Conservation (phyloP, 2,329 filamentous ascomycete genomes). For the Dothideomycetes sp. region DNA sequence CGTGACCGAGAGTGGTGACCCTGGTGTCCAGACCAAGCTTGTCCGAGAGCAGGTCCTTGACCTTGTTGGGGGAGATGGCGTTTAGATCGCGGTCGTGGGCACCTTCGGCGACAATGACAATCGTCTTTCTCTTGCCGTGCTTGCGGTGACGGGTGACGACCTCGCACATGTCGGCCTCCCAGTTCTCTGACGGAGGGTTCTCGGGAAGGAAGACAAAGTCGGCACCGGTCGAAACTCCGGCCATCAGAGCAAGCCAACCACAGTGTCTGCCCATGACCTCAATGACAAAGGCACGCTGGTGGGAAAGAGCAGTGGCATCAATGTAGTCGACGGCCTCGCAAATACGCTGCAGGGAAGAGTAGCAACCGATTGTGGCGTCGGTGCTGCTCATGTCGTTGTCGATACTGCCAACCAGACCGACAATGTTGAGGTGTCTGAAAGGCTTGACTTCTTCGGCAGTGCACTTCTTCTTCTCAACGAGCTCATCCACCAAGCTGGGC, state of each 20-base stretch:
- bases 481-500: conserved; percentile 77
- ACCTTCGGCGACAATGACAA: conserved; percentile 94
- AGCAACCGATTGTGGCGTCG: conserved; percentile 94
- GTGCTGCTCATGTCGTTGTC: conserved; percentile 96
- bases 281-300: conserved; percentile 92
- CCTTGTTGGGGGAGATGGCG: conserved; percentile 70
- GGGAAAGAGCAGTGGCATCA: conserved; percentile 86
- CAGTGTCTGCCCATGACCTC: conserved; percentile 99
- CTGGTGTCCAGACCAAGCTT: conserved; percentile 80
- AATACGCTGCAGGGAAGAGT: conserved; percentile 84
- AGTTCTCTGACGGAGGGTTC: conserved; percentile 76
- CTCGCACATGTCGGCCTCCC: conserved; percentile 78
- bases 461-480: conserved; percentile 66
- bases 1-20: conserved; percentile 90
- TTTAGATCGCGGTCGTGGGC: conserved; percentile 76
- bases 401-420: conserved; percentile 91
- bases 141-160: conserved; percentile 72
- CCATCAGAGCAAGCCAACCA: conserved; percentile 94
- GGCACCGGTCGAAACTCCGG: conserved; percentile 86
- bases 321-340: conserved; percentile 96
- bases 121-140: conserved; percentile 91
- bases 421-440: conserved; percentile 85
- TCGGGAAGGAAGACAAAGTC: conserved; percentile 98
- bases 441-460: conserved; percentile 61
- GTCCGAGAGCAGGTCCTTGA: conserved; percentile 80